Evolutionary conservation across 2,329 filamentous ascomycete species (phyloP), one percentile per base, ranked within the genome.

Genomic region (Cryphonectria naterciae): DNA sequence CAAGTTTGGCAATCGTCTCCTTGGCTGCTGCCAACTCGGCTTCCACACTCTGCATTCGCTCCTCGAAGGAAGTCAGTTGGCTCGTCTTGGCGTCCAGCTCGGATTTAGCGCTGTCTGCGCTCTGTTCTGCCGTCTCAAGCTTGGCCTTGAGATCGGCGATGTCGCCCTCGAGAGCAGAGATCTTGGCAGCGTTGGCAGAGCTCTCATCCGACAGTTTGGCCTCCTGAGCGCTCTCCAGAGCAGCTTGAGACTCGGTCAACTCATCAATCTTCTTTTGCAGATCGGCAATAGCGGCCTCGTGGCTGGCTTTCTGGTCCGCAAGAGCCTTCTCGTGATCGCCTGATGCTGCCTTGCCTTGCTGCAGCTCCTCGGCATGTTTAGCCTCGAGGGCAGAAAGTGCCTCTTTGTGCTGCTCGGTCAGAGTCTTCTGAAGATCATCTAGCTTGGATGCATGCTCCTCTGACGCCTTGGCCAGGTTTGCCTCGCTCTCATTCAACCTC

Each of bases 251-350:
- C 1, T 83, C 81, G 1, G 82, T 81, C 67, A 90, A 77, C 56
- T 86, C 84, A 28, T 88, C 84, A 43, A 91, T 82, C 78, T 87
- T 85, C 75, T 82, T 84, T 78, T 90, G 85, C 62, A 91, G 79
- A 28, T 85, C 84, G 35, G 81, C 81, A 41, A 84, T 75, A 4
- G 81, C 78, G 15, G 81, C 75, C 68, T 89, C 85, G 73, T 90
- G 86, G 64, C 79, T 79, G 4, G 82, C 75, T 75, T 85, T 86
- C 63, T 89, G 80, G 13, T 87, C 85, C 13, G 82, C 78, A 39
- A 89, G 77, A 28, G 83, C 81, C 69, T 84, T 80, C 71, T 88
- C 84, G 41, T 87, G 84, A 1, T 83, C 83, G 17, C 81, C 80
- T 11, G 81, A 80, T 65, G 85, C 80, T 0, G 82, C 76, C 74